A percentile compares a stretch with the other conserved stretches of the same genome.
These are phyloP conservation scores for Fraxinus americana DNA, from an alignment of 257 asterid genomes.

Conservation along the genomic window DNA sequence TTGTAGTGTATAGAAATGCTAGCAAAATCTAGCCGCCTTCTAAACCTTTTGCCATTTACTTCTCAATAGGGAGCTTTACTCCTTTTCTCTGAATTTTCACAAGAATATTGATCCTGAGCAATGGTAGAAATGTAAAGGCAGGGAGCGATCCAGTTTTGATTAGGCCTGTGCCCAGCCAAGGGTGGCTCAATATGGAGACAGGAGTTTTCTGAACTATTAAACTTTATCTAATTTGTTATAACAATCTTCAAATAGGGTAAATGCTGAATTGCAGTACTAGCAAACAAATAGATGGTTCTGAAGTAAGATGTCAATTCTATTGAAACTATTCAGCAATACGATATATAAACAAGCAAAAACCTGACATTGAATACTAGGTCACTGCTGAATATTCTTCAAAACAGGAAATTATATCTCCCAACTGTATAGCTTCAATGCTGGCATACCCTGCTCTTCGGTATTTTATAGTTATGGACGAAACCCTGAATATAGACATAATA, in stretches of 20 bases:
- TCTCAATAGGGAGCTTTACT: background rate
- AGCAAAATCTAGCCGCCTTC: background rate
- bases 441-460: background rate
- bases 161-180: no score
- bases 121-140: no score
- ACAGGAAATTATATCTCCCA: background rate
- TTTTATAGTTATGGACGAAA: no score
- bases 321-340: background rate
- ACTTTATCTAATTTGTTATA: no score
- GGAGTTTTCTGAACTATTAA: no score
- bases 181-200: no score
- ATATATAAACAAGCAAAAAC: background rate
- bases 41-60: background rate
- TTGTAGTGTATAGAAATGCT: constrained; percentile 31
- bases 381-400: background rate
- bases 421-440: background rate
- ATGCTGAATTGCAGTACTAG: background rate
- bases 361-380: background rate
- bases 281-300: no score
- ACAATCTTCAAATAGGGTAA: background rate
- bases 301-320: background rate
- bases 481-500: no score
- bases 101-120: no score
- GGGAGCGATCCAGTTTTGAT: no score
- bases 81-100: background rate